Conservation (phyloP, 345 rosid species). For the Leavenworthia alabamica region DNA sequence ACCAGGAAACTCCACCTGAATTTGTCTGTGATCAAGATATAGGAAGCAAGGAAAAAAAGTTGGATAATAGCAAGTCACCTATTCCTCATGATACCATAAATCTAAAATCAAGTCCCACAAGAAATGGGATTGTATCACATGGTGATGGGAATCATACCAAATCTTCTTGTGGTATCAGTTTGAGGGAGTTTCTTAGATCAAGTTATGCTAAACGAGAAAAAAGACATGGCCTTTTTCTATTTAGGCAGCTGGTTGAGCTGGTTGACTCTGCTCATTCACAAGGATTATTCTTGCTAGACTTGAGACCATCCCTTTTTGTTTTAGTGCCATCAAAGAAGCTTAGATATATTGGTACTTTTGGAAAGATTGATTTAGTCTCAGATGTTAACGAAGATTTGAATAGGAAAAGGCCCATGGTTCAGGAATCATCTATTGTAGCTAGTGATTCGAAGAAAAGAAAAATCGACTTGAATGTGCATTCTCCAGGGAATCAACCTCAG, state of each 20-base stretch:
- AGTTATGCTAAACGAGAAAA: conserved; percentile 38
- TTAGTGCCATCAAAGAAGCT: conserved; percentile 42
- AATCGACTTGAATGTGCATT: conserved; percentile 18
- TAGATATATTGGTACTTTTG: conserved; percentile 45
- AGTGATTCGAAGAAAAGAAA: conserved; percentile 41
- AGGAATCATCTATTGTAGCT: conserved; percentile 16
- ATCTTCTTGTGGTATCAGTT: conserved; percentile 34
- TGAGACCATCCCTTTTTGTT: conserved; percentile 48
- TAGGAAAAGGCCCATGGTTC: conserved; percentile 38
- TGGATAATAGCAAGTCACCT: conserved; percentile 18
- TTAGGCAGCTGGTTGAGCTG: conserved; percentile 63
- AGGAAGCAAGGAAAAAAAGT: conserved; percentile 27
- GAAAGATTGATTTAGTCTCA: conserved; percentile 27
- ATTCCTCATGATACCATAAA: conserved; percentile 8
- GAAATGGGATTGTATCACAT: conserved; percentile 20
- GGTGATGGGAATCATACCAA: conserved; percentile 30
- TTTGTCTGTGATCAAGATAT: conserved; percentile 15
- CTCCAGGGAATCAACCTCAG: conserved; percentile 24
- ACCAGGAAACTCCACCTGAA: conserved; percentile 24
- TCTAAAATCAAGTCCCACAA: conserved; percentile 27
- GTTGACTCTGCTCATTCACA: conserved; percentile 61
- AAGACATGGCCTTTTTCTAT: conserved; percentile 37
- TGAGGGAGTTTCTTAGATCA: conserved; percentile 56
- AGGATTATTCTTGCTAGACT: conserved; percentile 48
- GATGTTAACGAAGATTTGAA: conserved; percentile 29